These are phyloP conservation scores for Colletotrichum sp. DNA, from an alignment of 2,329 filamentous ascomycete genomes.

Conservation along the genomic window DNA sequence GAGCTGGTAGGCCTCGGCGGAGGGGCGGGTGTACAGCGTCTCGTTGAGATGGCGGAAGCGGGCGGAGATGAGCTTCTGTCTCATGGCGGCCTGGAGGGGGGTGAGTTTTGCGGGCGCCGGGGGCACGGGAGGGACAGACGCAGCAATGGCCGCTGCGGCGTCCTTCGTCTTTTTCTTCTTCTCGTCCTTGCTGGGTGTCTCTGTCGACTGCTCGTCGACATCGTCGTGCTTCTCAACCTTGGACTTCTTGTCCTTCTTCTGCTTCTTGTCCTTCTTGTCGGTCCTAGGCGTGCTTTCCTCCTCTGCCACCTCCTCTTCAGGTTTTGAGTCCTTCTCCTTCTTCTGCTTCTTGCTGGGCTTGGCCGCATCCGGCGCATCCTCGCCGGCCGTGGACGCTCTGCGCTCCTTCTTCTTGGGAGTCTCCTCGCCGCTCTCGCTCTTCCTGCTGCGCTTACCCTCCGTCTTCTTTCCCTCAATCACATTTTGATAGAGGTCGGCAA, in stretches of 20 bases:
- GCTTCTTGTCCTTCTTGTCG: slow-evolving; percentile 36
- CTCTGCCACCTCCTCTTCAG: slow-evolving; percentile 24
- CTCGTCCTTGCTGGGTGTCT: slow-evolving; percentile 10
- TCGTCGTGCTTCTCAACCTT: slow-evolving; percentile 21
- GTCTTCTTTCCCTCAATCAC: slow-evolving; percentile 72
- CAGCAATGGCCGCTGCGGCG: slow-evolving; percentile 25
- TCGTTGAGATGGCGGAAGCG: slow-evolving; percentile 98
- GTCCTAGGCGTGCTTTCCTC: slow-evolving; percentile 28
- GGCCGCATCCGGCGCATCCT: slow-evolving; percentile 8
- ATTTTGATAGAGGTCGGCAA: slow-evolving; percentile 79
- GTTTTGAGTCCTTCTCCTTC: slow-evolving; percentile 27
- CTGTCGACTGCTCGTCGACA: slow-evolving; percentile 21
- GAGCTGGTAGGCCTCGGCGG: slow-evolving; percentile 79
- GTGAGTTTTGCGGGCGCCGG: slow-evolving; percentile 71
- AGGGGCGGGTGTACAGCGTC: slow-evolving; percentile 92
- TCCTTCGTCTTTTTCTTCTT: slow-evolving; percentile 21
- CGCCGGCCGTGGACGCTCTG: slow-evolving; percentile 29
- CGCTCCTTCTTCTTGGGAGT: slow-evolving; percentile 24
- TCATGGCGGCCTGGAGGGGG: slow-evolving; percentile 92
- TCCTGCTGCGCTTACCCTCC: background rate
- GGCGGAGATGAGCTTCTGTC: slow-evolving; percentile 90
- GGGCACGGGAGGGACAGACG: slow-evolving; percentile 38
- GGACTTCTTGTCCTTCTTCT: slow-evolving; percentile 28
- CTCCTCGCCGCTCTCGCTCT: slow-evolving; percentile 21
- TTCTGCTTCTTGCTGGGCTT: slow-evolving; percentile 18